Evolutionary conservation across 352 stramenopile genomes (phyloP).

Genomic region (Halophytophthora batemanensis): DNA sequence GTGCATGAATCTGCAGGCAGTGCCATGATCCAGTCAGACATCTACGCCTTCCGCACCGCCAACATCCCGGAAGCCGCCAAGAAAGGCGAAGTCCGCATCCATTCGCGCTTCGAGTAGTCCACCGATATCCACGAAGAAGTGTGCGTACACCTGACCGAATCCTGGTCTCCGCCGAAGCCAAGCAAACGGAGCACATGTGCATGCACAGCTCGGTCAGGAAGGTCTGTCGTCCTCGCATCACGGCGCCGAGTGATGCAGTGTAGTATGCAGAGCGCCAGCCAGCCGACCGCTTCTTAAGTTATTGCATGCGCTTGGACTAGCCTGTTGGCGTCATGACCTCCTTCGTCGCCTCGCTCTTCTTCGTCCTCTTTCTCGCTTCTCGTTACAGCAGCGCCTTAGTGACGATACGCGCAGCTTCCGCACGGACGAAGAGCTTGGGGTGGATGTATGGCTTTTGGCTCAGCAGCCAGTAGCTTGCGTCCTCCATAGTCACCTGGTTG

Average conservation of each 20-base stretch:
- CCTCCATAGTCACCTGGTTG: conserved; percentile 79
- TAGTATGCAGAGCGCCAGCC: conserved; percentile 11
- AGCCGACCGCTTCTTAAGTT: conserved; percentile 27
- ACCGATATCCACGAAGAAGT: conserved; percentile 11
- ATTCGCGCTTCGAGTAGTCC: conserved; percentile 64
- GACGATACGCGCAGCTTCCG: conserved; percentile 73
- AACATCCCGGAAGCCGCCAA: conserved; percentile 42
- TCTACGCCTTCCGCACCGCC: conserved; percentile 65
- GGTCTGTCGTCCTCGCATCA: conserved; percentile 3
- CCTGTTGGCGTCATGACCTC: too few species aligned
- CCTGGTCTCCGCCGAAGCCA: too few species aligned
- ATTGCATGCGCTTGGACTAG: conserved; percentile 16
- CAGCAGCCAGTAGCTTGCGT: conserved; percentile 79
- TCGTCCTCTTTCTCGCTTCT: too few species aligned
- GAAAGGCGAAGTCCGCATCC: conserved; percentile 53
- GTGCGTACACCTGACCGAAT: too few species aligned
- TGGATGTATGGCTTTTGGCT: conserved; percentile 83
- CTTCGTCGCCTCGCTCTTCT: too few species aligned
- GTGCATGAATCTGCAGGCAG: conserved; percentile 26
- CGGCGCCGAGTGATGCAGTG: conserved; percentile 3
- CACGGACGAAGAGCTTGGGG: conserved; percentile 82
- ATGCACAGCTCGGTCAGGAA: too few species aligned
- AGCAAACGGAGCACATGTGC: too few species aligned
- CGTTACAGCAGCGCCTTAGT: conserved; percentile 77
- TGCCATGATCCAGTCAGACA: conserved; percentile 54